Conservation (phyloP, 2,329 filamentous ascomycete species). For the Penicillium sp. region DNA sequence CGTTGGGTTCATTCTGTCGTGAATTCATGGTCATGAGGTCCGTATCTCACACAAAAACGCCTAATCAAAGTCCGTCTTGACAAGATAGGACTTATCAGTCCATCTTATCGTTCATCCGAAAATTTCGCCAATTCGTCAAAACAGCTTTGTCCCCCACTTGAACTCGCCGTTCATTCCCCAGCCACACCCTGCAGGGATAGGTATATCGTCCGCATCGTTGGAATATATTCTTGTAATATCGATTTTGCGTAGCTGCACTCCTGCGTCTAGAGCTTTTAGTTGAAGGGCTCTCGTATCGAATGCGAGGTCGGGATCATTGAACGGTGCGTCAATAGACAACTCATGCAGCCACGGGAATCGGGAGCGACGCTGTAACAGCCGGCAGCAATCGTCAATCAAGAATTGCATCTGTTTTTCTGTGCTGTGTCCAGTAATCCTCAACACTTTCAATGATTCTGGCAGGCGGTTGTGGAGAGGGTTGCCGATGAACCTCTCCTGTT, state of each 20-base stretch:
- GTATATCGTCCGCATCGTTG: not conserved
- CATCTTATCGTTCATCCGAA: not conserved
- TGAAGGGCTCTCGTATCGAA: slow-evolving; percentile 2
- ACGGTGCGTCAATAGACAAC: slow-evolving; percentile 5
- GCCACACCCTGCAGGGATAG: not conserved
- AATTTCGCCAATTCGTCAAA: slow-evolving; percentile 3
- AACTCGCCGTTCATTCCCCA: slow-evolving; percentile 19
- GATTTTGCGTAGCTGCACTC: slow-evolving; percentile 4
- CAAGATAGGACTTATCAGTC: not conserved
- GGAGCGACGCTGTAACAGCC: not conserved
- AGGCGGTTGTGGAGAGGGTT: slow-evolving; percentile 2
- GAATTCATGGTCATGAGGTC: slow-evolving; percentile 12
- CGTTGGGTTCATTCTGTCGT: slow-evolving; percentile 9
- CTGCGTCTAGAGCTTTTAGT: not conserved
- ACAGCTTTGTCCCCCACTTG: slow-evolving; percentile 10
- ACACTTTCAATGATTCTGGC: slow-evolving; percentile 13
- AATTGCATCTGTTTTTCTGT: slow-evolving; percentile 10
- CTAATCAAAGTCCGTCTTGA: not conserved
- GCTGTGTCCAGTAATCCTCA: slow-evolving; percentile 14
- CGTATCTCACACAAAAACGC: slow-evolving; percentile 15
- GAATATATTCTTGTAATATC: not conserved
- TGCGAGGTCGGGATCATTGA: not conserved
- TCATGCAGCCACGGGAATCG: slow-evolving; percentile 9
- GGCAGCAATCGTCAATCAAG: slow-evolving; percentile 6
- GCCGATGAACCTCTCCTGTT: not conserved